A percentile compares a stretch with the other conserved stretches of the same genome.
phyloP scores from a whole-genome alignment of 306 rosid genomes.

The Pterocarpus santalinus region DNA sequence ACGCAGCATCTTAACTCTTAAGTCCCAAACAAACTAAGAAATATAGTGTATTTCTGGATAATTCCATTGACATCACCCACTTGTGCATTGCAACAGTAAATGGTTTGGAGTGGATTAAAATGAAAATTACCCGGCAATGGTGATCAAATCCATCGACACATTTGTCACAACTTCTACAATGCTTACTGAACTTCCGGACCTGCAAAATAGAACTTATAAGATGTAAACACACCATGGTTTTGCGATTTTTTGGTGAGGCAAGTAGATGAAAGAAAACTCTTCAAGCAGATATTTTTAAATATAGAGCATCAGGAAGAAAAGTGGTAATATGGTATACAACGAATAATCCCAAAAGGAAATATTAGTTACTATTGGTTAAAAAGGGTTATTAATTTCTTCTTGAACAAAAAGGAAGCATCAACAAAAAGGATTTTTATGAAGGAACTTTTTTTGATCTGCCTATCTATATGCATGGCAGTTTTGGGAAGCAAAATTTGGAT shows the following conservation, averaged over 20 bases:
- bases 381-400: neutral
- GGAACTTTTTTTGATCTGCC: conserved; percentile 3
- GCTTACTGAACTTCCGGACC: conserved; percentile 90
- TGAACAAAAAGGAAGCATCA: conserved; percentile 10
- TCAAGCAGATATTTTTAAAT: conserved; percentile 5
- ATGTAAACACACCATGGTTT: conserved; percentile 29
- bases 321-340: neutral
- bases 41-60: conserved; percentile 20
- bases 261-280: conserved; percentile 36
- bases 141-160: conserved; percentile 94
- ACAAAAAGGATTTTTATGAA: neutral
- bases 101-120: conserved; percentile 8
- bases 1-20: conserved; percentile 16
- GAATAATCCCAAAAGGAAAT: conserved; percentile 12
- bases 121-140: conserved; percentile 75
- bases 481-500: conserved; percentile 9
- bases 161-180: conserved; percentile 87
- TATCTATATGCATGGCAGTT: neutral
- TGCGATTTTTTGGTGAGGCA: conserved; percentile 18
- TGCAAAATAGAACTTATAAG: conserved; percentile 47
- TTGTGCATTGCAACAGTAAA: neutral
- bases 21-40: conserved; percentile 14
- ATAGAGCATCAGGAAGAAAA: conserved; percentile 16
- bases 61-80: conserved; percentile 31
- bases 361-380: neutral